A percentile compares a stretch with the other conserved stretches of the same genome.
These are phyloP conservation scores for Pascua guehoae DNA, from an alignment of 1,284 basidiomycete species.

Conservation along the genomic window DNA sequence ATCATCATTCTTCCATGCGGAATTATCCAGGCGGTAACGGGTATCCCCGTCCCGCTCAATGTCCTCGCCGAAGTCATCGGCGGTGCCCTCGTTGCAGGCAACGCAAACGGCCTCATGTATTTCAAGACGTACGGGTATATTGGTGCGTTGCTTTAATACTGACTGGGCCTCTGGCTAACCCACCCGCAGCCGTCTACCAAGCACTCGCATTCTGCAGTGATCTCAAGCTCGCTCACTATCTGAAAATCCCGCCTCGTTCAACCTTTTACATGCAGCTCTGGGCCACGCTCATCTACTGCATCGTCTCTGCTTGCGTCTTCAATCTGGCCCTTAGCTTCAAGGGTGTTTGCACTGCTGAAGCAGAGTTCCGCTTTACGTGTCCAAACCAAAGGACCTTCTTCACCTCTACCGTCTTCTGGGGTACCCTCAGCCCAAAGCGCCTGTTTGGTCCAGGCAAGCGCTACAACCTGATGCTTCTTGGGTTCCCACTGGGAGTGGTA, in stretches of 20 bases:
- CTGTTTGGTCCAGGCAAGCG: slow-evolving; percentile 66
- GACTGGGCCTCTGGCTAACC: slow-evolving; percentile 41
- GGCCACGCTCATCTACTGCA: slow-evolving; percentile 57
- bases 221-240: slow-evolving; percentile 52
- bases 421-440: slow-evolving; percentile 69
- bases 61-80: slow-evolving; percentile 58
- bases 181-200: slow-evolving; percentile 24
- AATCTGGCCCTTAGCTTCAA: slow-evolving; percentile 28
- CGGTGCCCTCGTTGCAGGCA: slow-evolving; percentile 58
- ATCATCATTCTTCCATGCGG: slow-evolving; percentile 39
- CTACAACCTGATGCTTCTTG: slow-evolving; percentile 57
- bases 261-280: slow-evolving; percentile 68
- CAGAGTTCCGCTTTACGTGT: slow-evolving; percentile 23
- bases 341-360: slow-evolving; percentile 25
- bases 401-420: slow-evolving; percentile 60
- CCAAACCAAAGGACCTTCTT: slow-evolving; percentile 10
- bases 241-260: slow-evolving; percentile 26
- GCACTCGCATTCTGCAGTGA: slow-evolving; percentile 53
- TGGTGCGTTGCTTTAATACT: slow-evolving; percentile 50
- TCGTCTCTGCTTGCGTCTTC: slow-evolving; percentile 21
- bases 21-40: slow-evolving; percentile 58
- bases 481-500: slow-evolving; percentile 56
- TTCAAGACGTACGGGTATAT: slow-evolving; percentile 53
- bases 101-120: slow-evolving; percentile 61
- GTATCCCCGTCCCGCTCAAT: slow-evolving; percentile 55